phyloP scores from a whole-genome alignment of 1,139 yeast species.

The Hansenula sp. region DNA sequence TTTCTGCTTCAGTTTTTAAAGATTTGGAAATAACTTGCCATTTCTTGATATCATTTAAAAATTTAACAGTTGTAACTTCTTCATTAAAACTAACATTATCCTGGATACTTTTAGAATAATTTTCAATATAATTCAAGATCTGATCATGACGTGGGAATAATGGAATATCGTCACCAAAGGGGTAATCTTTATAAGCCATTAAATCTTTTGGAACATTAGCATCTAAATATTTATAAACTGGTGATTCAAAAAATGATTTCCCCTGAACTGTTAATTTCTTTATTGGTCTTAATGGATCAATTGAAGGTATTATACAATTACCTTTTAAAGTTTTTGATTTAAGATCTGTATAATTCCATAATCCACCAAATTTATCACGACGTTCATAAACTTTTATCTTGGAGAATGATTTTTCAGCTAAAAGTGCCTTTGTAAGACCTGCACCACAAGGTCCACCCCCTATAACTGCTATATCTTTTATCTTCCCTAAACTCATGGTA shows the following conservation, averaged over 20 bases:
- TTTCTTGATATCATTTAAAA: conserved; percentile 6
- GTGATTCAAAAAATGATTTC: conserved; percentile 24
- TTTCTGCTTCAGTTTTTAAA: conserved; percentile 22
- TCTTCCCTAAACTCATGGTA: background rate
- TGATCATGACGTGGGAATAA: conserved; percentile 46
- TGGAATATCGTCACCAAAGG: conserved; percentile 41
- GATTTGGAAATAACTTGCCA: conserved; percentile 30
- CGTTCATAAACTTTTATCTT: conserved; percentile 47
- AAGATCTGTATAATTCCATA: conserved; percentile 42
- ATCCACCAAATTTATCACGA: conserved; percentile 44
- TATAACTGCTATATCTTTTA: conserved; percentile 39
- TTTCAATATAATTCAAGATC: conserved; percentile 42
- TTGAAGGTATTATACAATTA: conserved; percentile 18
- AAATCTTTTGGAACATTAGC: conserved; percentile 56
- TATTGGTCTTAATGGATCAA: conserved; percentile 12
- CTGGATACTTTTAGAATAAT: conserved; percentile 38
- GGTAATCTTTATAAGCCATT: conserved; percentile 51
- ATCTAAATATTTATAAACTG: conserved; percentile 39
- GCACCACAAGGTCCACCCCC: conserved; percentile 75
- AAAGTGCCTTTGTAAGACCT: conserved; percentile 49
- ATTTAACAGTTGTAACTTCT: conserved; percentile 25
- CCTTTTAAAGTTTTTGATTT: conserved; percentile 13
- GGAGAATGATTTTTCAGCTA: conserved; percentile 39
- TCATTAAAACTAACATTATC: conserved; percentile 26
- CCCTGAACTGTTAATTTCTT: conserved; percentile 12